phyloP scores from a whole-genome alignment of 1,284 basidiomycete genomes.

The Trametes pubescens region DNA sequence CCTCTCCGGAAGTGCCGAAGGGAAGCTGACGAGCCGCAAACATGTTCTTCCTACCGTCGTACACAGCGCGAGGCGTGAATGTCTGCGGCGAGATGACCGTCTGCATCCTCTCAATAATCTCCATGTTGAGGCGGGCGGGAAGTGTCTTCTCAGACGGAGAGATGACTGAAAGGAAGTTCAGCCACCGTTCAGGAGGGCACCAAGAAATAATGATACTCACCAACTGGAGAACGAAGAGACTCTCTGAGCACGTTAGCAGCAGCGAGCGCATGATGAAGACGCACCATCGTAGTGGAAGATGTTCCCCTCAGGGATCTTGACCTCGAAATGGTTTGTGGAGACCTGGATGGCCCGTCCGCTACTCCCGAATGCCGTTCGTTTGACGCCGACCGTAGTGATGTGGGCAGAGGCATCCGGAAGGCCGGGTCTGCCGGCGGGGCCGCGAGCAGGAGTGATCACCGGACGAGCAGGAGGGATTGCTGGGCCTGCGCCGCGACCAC shows the following conservation, averaged over 20 bases:
- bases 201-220: conserved; percentile 49
- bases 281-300: conserved; percentile 81
- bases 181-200: conserved; percentile 6
- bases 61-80: conserved; percentile 71
- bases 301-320: conserved; percentile 62
- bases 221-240: conserved; percentile 50
- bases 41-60: conserved; percentile 82
- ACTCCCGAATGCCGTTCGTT: conserved; percentile 66
- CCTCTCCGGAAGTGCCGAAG: conserved; percentile 61
- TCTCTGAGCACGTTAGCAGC: conserved; percentile 9
- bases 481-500: conserved; percentile 29
- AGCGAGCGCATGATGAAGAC: conserved; percentile 34
- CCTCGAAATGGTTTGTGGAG: conserved; percentile 71
- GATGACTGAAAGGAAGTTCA: conserved; percentile 53
- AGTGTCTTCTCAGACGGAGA: conserved; percentile 69
- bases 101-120: conserved; percentile 69
- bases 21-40: conserved; percentile 65
- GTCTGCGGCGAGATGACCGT: conserved; percentile 59
- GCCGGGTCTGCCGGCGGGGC: conserved; percentile 11
- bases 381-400: conserved; percentile 67
- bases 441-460: conserved; percentile 39
- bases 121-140: conserved; percentile 71
- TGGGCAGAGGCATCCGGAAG: conserved; percentile 46
- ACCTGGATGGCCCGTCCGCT: conserved; percentile 61
- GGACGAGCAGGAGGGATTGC: conserved; percentile 31